A percentile compares a stretch with the other conserved stretches of the same genome.
Conservation (phyloP, 768 basidiomycete species). For the Phlebiopsis flavidoalba region DNA sequence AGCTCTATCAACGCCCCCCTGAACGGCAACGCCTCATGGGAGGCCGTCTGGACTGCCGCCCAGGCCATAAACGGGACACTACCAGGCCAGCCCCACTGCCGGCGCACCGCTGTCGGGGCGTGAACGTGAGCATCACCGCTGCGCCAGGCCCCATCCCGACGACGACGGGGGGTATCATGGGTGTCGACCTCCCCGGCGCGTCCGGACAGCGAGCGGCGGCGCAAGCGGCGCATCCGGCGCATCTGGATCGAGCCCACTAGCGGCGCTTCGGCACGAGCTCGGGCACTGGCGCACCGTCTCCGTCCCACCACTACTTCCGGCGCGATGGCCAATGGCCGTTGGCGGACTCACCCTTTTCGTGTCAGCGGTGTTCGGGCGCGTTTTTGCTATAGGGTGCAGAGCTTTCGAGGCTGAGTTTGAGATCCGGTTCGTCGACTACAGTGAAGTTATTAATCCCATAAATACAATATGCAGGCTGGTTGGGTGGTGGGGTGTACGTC, state of each 20-base stretch:
- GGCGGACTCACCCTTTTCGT: background rate
- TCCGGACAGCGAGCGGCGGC: background rate
- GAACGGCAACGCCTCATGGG: conserved; percentile 37
- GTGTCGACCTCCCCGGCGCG: background rate
- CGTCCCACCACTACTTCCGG: background rate
- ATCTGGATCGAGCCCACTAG: background rate
- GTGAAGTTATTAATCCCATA: background rate
- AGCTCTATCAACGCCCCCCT: conserved; percentile 49
- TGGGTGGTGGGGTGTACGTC: too few relatives aligned
- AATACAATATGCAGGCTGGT: background rate
- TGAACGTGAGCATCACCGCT: conserved; percentile 44
- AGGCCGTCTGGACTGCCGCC: conserved; percentile 31
- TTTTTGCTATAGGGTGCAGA: background rate
- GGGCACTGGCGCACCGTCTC: background rate
- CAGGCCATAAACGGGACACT: conserved; percentile 18
- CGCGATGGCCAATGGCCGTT: background rate
- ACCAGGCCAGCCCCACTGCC: conserved; percentile 16
- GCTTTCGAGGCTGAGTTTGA: background rate
- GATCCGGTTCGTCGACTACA: background rate
- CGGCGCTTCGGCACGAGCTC: background rate
- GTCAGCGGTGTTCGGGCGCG: background rate
- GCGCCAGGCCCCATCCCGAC: conserved; percentile 31
- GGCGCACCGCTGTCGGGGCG: conserved; percentile 39
- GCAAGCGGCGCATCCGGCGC: background rate
- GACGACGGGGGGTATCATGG: background rate